These are phyloP conservation scores for Jamesozyma lodderae DNA, from an alignment of 805 yeast genomes.

Conservation along the genomic window DNA sequence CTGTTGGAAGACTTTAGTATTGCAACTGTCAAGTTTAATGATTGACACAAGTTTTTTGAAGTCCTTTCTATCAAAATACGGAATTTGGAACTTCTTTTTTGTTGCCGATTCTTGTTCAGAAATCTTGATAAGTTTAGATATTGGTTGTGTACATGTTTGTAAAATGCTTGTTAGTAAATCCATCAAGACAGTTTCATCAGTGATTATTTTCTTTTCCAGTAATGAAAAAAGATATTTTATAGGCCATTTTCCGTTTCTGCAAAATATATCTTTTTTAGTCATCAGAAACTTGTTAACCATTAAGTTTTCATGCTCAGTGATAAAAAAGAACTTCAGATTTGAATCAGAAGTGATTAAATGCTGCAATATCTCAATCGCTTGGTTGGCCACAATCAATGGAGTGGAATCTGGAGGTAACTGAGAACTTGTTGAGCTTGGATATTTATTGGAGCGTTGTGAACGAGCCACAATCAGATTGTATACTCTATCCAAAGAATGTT, in stretches of 20 bases:
- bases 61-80: conserved; percentile 54
- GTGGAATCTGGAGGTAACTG: conserved; percentile 53
- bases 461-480: conserved; percentile 48
- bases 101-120: conserved; percentile 25
- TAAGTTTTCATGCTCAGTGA: conserved; percentile 63
- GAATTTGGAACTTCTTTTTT: conserved; percentile 37
- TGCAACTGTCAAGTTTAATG: conserved; percentile 73
- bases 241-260: conserved; percentile 49
- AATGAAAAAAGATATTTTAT: conserved; percentile 58
- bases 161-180: conserved; percentile 67
- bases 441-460: conserved; percentile 30
- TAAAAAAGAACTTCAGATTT: conserved; percentile 62
- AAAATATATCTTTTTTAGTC: conserved; percentile 27
- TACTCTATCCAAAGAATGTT: conserved; percentile 49
- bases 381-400: conserved; percentile 64
- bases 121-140: conserved; percentile 44
- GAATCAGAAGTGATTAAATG: conserved; percentile 57
- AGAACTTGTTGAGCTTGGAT: conserved; percentile 6
- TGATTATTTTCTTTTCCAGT: conserved; percentile 53
- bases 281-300: conserved; percentile 32
- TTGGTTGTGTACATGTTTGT: conserved; percentile 69
- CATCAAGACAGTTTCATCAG: conserved; percentile 66
- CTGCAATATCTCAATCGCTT: conserved; percentile 66
- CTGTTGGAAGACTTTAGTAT: conserved; percentile 76
- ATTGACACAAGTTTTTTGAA: conserved; percentile 56